Evolutionary conservation across 441 rosid genomes (phyloP).

Genomic region (Capsella rubella): DNA sequence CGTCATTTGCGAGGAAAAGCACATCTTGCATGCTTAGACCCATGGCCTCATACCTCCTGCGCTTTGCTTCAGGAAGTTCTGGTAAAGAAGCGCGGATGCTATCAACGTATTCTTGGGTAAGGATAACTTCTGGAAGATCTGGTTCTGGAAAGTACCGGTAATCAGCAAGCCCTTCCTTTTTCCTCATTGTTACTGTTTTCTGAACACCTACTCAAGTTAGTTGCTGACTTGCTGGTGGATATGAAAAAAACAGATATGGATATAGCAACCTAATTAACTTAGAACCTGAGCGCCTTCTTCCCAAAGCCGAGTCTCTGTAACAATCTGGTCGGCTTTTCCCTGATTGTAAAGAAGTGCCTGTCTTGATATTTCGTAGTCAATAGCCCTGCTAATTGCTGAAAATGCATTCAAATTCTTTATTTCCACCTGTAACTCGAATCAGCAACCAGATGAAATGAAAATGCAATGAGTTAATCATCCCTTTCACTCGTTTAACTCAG

Average conservation of each 20-base stretch:
- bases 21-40: conserved; percentile 92
- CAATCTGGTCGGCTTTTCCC: conserved; percentile 73
- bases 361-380: conserved; percentile 89
- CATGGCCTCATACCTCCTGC: conserved; percentile 85
- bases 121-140: conserved; percentile 87
- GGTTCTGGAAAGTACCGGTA: conserved; percentile 97
- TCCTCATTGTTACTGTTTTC: conserved; percentile 97
- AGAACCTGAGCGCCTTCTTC: conserved; percentile 92
- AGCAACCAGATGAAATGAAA: conserved; percentile 7
- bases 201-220: conserved; percentile 50
- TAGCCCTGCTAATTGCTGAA: conserved; percentile 84
- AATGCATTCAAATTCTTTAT: conserved; percentile 91
- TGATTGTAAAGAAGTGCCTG: conserved; percentile 73
- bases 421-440: conserved; percentile 68
- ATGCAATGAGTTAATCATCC: conserved; percentile 20
- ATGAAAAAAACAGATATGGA: conserved; percentile 16
- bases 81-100: conserved; percentile 68
- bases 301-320: conserved; percentile 98
- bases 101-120: conserved; percentile 70
- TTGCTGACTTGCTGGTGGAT: conserved; percentile 18
- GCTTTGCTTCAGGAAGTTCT: conserved; percentile 91
- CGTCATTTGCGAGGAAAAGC: conserved; percentile 92
- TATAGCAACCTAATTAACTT: conserved; percentile 32
- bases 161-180: conserved; percentile 96
- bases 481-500: neutral